Evolutionary conservation across 345 rosid genomes (phyloP).

Genomic region (Angophora floribunda): DNA sequence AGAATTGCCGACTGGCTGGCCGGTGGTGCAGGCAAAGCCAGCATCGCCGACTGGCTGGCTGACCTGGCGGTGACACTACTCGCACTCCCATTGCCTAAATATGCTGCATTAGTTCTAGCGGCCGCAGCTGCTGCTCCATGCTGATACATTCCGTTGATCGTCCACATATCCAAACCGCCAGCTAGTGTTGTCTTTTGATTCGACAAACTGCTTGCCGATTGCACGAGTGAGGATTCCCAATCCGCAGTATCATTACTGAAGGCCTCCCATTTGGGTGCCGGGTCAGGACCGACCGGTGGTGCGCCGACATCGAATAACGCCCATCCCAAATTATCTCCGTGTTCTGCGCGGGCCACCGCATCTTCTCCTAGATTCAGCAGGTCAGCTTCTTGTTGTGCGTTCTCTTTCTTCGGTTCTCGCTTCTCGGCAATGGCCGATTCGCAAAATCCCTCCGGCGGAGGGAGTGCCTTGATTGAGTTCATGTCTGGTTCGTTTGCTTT

Average conservation of each 20-base stretch:
- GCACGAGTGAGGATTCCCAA: constrained; percentile 77
- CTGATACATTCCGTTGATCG: constrained; percentile 57
- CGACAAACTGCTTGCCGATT: constrained; percentile 43
- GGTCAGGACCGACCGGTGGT: background rate
- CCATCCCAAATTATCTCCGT: constrained; percentile 40
- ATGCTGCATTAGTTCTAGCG: constrained; percentile 4
- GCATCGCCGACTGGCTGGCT: constrained; percentile 24
- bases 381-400: constrained; percentile 31
- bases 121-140: constrained; percentile 24
- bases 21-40: constrained; percentile 45
- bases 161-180: constrained; percentile 39
- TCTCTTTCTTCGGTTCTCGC: constrained; percentile 3
- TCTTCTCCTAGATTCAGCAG: constrained; percentile 46
- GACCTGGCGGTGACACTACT: constrained; percentile 54
- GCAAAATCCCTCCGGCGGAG: constrained; percentile 32
- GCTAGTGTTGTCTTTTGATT: constrained; percentile 20
- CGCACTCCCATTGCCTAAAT: constrained; percentile 41
- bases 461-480: constrained; percentile 48
- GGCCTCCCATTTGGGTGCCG: constrained; percentile 49
- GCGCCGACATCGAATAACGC: constrained; percentile 54
- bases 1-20: constrained; percentile 29
- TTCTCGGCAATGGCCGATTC: constrained; percentile 5
- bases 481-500: constrained; percentile 27
- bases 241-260: constrained; percentile 44
- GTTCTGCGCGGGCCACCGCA: constrained; percentile 14